Conservation (phyloP, 139 green algal genomes). For the Limnomonas spitsbergensis region DNA sequence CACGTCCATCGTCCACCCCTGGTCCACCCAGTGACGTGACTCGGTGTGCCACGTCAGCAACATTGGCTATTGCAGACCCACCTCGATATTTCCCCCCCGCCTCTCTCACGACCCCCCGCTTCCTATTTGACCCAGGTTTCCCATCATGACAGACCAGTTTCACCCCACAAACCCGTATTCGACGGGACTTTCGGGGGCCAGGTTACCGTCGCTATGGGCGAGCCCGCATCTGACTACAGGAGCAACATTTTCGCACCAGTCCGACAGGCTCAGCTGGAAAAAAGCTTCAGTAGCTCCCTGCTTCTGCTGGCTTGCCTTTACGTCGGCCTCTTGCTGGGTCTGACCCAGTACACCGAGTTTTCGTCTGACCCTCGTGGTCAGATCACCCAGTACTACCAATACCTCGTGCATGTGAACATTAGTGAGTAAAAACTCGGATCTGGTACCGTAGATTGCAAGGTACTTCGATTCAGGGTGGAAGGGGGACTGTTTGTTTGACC, state of each 20-base stretch:
- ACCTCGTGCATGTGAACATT: neutral
- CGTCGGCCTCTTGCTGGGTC: slow-evolving; percentile 14
- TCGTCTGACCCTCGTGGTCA: neutral
- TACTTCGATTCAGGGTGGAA: neutral
- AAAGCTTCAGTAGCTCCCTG: neutral
- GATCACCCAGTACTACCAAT: slow-evolving; percentile 18
- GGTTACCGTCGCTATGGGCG: too few relatives aligned
- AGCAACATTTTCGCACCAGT: neutral
- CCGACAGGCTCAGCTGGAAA: neutral
- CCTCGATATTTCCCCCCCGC: too few relatives aligned
- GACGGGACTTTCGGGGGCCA: too few relatives aligned
- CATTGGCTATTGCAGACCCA: too few relatives aligned
- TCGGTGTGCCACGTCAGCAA: too few relatives aligned
- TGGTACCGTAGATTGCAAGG: neutral
- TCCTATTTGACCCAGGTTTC: too few relatives aligned
- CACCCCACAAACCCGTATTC: too few relatives aligned
- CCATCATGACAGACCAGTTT: too few relatives aligned
- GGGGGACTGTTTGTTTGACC: neutral
- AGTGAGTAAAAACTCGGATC: neutral
- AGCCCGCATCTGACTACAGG: neutral
- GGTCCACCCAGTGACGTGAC: too few relatives aligned
- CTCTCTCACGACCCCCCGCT: too few relatives aligned
- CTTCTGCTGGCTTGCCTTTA: neutral
- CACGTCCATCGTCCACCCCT: too few relatives aligned
- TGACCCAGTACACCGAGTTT: slow-evolving; percentile 1